Percentiles rank a stretch among this genome's conserved stretches.
These are phyloP conservation scores for Salvia hispanica DNA, from an alignment of 257 asterid genomes.

Conservation along the genomic window DNA sequence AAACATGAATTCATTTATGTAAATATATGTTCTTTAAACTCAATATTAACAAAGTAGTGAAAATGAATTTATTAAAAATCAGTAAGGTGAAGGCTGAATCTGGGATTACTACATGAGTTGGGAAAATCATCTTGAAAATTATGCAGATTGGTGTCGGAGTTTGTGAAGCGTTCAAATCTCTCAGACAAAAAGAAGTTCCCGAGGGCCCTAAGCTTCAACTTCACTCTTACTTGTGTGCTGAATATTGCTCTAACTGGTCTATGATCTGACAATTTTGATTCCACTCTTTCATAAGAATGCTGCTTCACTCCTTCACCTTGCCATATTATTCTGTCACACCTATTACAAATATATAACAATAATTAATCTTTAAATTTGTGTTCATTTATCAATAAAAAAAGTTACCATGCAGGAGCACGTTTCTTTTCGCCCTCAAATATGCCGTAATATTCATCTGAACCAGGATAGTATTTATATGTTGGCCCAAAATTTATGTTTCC, in stretches of 20 bases:
- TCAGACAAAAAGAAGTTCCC: conserved; percentile 50
- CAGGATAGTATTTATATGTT: conserved; percentile 56
- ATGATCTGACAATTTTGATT: conserved; percentile 66
- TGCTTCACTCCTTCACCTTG: conserved; percentile 61
- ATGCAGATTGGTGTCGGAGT: conserved; percentile 21
- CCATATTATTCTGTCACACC: conserved; percentile 82
- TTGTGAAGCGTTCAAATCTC: conserved; percentile 39
- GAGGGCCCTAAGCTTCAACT: conserved; percentile 36
- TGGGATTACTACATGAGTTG: conserved; percentile 21
- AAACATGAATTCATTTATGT: too few relatives aligned
- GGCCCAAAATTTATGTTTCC: conserved; percentile 63
- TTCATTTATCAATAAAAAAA: too few relatives aligned
- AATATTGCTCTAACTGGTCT: conserved; percentile 64
- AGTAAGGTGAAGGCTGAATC: conserved; percentile 24
- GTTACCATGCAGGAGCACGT: conserved; percentile 69
- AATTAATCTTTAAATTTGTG: too few relatives aligned
- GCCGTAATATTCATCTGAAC: conserved; percentile 59
- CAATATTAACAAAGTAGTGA: neutral
- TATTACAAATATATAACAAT: conserved; percentile 1
- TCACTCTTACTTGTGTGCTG: conserved; percentile 41
- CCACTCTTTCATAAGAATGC: conserved; percentile 51
- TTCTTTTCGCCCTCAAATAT: conserved; percentile 42
- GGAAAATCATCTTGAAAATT: conserved; percentile 21
- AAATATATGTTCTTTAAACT: too few relatives aligned
- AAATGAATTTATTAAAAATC: neutral